Base-by-base conservation (phyloP, 1,139 yeast genomes). In the Saccharomyces hybrid region DNA sequence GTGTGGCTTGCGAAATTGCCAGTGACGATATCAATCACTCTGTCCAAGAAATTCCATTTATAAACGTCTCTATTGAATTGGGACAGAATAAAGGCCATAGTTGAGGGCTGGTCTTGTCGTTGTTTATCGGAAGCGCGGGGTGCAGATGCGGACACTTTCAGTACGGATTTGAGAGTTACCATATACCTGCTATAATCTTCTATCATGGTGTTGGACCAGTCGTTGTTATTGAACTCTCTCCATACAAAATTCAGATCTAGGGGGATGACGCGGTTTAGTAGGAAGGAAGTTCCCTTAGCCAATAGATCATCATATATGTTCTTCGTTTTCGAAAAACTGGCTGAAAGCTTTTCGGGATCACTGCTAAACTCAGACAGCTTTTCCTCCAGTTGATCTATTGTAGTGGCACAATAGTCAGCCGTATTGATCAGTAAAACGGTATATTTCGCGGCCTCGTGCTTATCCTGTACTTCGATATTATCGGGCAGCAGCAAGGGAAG, bases 341-440 rank as follows among this genome's bases (percentile, higher is more conserved):
- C 68, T 19, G 71, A 60, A 63, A 74, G 60, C 58, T 73, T 62
- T 48, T 70, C 68, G 58, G 75, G 61, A 26, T 71, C 70, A 48
- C 78, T 75, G 41, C 83, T 75, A 42, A 83, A 71, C 23, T 78
- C 78, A 11, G 72, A 67, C 52, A 93, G 72, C 60, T 80, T 82
- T 46, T 84, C 87, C 62, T 83, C 89, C 52, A 93, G 73, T 66
- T 93, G 97, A 19, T 78, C 79, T 2, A 86, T 81, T 5, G 97
- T 93, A 16, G 82, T 78, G 29, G 88, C 80, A 57, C 96, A 84
- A 70, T 91, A 93, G 66, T 93, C 97, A 1, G 96, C 90, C 0
- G 99, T 93, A 62, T 90, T 88, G 32, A 93, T 72, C 9, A 90
- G 79, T 69, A 88, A 74, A 28, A 95, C 84, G 1, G 88, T 77